Base-by-base conservation (phyloP, 2,329 filamentous ascomycete species). In the Botrytis tulipae region DNA sequence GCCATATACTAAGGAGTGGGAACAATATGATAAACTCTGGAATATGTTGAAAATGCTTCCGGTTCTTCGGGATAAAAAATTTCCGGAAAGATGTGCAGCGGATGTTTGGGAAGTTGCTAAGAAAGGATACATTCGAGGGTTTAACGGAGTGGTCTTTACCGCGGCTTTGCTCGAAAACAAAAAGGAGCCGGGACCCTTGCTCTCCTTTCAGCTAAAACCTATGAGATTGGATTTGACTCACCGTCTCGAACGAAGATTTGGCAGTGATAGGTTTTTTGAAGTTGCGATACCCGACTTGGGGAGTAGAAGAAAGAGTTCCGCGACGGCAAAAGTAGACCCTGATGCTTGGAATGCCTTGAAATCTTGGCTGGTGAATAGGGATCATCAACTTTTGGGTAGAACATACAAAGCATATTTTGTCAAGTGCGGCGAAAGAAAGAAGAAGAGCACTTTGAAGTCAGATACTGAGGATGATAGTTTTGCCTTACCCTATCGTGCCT, bases 241-340 rank as follows among this genome's bases (percentile, higher is more conserved):
- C 78, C 86, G 89, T 2, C 79, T 91, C 0, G 82, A 82, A 32
- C 85, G 89, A 20, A 85, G 85, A 7, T 90, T 89, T 75, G 88
- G 89, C 0, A 80, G 85, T 0, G 88, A 91, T 75, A 84, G 89
- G 0, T 90, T 90, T 63, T 74, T 91, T 1, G 87, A 90, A 71
- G 73, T 91, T 0, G 78, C 84, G 7, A 82, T 90, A 8, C 88
- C 89, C 0, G 83, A 83, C 0, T 82, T 84, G 0, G 80, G 78
- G 1, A 80, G 79, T 0, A 42, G n/a, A 32, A 29, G 37, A 80
- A 77, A 25, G 51, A 63, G 3, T 76, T 80, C 2, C 77, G 68
- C 75, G 0, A 67, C 80, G 0, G 73, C 83, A 3, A 82, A 79
- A 25, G 77, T 84, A 1, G 78, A 82, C 4, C 80, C 80, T 0